These are phyloP conservation scores for Daedalea quercina DNA, from an alignment of 768 basidiomycete genomes.

Conservation along the genomic window DNA sequence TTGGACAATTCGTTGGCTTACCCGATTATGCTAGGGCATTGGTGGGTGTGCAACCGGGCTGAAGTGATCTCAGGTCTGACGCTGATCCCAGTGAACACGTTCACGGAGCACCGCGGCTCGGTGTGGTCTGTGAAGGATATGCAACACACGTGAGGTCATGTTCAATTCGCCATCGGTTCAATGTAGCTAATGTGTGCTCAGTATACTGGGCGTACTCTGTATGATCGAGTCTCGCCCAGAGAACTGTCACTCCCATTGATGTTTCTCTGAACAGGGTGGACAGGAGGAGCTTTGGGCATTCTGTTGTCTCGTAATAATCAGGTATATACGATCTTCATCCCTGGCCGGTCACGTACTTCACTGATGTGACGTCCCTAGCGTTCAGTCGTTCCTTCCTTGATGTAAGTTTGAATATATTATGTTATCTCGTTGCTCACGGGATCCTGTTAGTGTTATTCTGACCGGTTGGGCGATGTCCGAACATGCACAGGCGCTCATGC, in stretches of 20 bases:
- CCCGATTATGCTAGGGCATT: constrained; percentile 38
- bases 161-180: constrained; percentile 1
- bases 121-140: constrained; percentile 88
- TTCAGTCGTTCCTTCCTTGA: constrained; percentile 73
- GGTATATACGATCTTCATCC: constrained; percentile 27
- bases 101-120: constrained; percentile 82
- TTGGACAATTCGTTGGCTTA: not conserved
- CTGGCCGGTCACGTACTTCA: not conserved
- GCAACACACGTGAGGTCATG: constrained; percentile 75
- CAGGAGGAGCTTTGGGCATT: constrained; percentile 85
- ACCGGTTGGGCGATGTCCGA: constrained; percentile 95
- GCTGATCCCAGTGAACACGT: constrained; percentile 65
- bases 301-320: constrained; percentile 75
- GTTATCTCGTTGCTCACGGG: not conserved
- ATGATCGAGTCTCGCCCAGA: constrained; percentile 17
- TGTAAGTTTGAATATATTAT: constrained; percentile 39
- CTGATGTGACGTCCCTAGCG: constrained; percentile 34
- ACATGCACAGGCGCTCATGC: constrained; percentile 77
- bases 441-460: constrained; percentile 57
- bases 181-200: constrained; percentile 19
- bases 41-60: constrained; percentile 30
- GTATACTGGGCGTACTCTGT: constrained; percentile 72
- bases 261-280: constrained; percentile 62
- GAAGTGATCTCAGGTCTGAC: not conserved
- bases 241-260: not conserved